These are phyloP conservation scores for Skeletonema costatum DNA, from an alignment of 108 stramenopile genomes.

Conservation along the genomic window DNA sequence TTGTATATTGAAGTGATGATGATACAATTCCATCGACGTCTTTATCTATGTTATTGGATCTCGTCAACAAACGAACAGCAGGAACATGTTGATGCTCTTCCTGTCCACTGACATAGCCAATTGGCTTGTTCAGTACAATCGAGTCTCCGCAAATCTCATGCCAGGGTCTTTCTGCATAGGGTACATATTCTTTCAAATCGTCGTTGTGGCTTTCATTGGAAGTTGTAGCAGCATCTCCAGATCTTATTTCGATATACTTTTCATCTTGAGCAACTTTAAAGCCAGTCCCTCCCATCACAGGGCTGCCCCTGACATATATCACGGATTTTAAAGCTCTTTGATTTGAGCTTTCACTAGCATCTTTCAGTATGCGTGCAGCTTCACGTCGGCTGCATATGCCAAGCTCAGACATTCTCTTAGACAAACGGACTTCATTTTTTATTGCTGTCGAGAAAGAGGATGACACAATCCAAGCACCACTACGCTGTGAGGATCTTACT, in stretches of 20 bases:
- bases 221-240: slow-evolving; percentile 11
- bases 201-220: background rate
- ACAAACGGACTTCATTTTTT: slow-evolving; percentile 52
- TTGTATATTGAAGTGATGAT: slow-evolving; percentile 18
- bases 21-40: background rate
- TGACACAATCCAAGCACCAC: background rate
- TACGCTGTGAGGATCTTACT: background rate
- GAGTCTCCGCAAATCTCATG: slow-evolving; percentile 42
- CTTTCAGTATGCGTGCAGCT: slow-evolving; percentile 64
- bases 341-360: slow-evolving; percentile 33
- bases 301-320: slow-evolving; percentile 45
- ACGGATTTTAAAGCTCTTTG: slow-evolving; percentile 12
- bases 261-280: slow-evolving; percentile 49
- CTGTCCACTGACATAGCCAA: slow-evolving; percentile 77
- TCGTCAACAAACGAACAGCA: slow-evolving; percentile 62
- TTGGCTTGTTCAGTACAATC: slow-evolving; percentile 82
- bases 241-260: slow-evolving; percentile 30
- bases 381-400: slow-evolving; percentile 75
- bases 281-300: slow-evolving; percentile 43
- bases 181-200: slow-evolving; percentile 13
- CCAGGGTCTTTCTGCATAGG: slow-evolving; percentile 31
- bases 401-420: slow-evolving; percentile 79
- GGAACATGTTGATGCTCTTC: slow-evolving; percentile 64
- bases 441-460: background rate
- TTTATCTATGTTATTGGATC: slow-evolving; percentile 16